These are phyloP conservation scores for Brassica incana DNA, from an alignment of 345 rosid species.

Conservation along the genomic window DNA sequence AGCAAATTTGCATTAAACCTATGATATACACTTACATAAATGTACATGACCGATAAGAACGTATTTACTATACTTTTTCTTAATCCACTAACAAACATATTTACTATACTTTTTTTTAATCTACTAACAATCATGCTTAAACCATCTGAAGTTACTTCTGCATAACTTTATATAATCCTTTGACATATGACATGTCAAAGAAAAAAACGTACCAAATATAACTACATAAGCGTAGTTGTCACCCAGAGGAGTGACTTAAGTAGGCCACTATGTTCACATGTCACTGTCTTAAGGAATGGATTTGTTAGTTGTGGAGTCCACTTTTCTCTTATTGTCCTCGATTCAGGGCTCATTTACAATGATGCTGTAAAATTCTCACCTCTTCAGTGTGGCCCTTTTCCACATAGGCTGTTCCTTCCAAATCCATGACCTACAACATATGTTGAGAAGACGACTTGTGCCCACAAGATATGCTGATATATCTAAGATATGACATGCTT, in stretches of 20 bases:
- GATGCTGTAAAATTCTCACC: conserved; percentile 30
- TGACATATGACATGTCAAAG: background rate
- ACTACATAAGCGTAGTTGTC: conserved; percentile 27
- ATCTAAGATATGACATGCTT: background rate
- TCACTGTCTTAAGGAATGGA: conserved; percentile 28
- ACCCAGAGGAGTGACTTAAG: conserved; percentile 36
- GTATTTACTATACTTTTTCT: background rate
- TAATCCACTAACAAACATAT: conserved; percentile 1
- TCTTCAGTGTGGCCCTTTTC: conserved; percentile 6
- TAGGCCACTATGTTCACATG: conserved; percentile 35
- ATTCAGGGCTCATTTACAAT: conserved; percentile 32
- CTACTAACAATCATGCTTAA: conserved; percentile 13
- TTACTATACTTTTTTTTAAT: background rate
- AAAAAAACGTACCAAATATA: conserved; percentile 21
- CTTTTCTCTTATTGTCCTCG: conserved; percentile 20
- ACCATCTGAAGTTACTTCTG: conserved; percentile 10
- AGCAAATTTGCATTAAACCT: background rate
- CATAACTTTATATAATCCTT: background rate
- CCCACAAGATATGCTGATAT: background rate
- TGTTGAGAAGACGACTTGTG: background rate
- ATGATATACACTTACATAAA: background rate
- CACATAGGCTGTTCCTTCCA: conserved; percentile 28
- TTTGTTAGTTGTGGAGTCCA: conserved; percentile 13
- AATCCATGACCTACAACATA: conserved; percentile 18
- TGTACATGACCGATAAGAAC: background rate